Evolutionary conservation across 2,329 filamentous ascomycete species (phyloP).

Genomic region (Gremmenia infestans): DNA sequence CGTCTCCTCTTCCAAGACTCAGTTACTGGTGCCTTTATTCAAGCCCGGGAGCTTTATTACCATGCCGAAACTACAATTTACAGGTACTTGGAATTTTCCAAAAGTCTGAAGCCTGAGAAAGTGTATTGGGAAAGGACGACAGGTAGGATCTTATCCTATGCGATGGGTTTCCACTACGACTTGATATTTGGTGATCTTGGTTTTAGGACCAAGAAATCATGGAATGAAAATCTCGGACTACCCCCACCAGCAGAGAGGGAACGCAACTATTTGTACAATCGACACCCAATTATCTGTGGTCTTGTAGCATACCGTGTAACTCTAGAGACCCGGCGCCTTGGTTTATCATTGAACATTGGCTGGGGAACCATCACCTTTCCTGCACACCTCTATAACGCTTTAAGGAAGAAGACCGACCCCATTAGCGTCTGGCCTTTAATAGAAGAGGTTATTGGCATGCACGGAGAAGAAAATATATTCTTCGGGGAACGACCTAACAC

Average conservation of each 20-base stretch:
- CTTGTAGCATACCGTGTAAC: slow-evolving; percentile 2
- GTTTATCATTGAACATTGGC: neutral
- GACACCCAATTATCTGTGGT: slow-evolving; percentile 13
- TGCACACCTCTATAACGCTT: neutral
- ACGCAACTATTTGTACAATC: slow-evolving; percentile 6
- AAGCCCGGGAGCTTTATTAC: no score
- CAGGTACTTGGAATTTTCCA: no score
- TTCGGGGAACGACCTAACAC: slow-evolving; percentile 1
- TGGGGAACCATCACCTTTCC: neutral
- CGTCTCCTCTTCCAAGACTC: neutral
- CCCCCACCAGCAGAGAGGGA: neutral
- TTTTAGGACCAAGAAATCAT: no score
- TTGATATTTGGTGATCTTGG: no score
- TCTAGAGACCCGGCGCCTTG: neutral
- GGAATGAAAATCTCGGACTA: no score
- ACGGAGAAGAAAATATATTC: slow-evolving; percentile 5
- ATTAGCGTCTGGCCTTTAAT: slow-evolving; percentile 4
- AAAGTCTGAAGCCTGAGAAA: no score
- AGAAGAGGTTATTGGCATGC: slow-evolving; percentile 1
- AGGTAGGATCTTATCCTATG: no score
- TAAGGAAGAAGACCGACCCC: neutral
- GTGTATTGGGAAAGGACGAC: no score
- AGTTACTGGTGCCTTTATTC: no score
- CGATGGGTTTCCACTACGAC: no score
- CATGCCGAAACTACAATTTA: no score